Conservation (phyloP, 202 grass and related monocot genomes). For the Schoenoplectus tabernaemontani region DNA sequence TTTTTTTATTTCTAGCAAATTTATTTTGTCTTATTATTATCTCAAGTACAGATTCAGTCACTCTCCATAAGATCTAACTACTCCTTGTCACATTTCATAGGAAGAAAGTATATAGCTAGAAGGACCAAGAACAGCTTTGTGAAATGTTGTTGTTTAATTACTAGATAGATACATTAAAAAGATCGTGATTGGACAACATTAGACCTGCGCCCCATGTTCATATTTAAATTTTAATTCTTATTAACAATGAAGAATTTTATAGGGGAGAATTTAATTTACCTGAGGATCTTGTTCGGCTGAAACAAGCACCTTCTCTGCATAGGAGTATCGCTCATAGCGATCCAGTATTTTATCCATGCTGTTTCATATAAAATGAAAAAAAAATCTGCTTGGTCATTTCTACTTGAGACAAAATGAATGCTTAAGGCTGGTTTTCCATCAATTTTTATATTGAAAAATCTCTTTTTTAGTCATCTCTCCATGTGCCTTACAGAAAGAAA, state of each 20-base stretch:
- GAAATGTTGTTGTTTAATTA: neutral
- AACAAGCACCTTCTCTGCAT: slow-evolving; percentile 51
- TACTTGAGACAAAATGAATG: neutral
- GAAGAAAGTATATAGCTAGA: neutral
- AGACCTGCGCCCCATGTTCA: neutral
- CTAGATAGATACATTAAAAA: neutral
- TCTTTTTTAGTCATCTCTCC: neutral
- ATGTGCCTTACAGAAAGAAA: neutral
- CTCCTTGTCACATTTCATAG: neutral
- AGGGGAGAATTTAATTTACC: slow-evolving; percentile 31
- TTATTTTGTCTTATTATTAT: neutral
- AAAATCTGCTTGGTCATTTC: neutral
- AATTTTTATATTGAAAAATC: neutral
- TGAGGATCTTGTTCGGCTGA: slow-evolving; percentile 54
- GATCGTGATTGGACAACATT: neutral
- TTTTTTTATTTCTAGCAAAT: neutral
- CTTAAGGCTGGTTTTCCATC: neutral
- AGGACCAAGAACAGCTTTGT: neutral
- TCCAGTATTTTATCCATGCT: slow-evolving; percentile 98
- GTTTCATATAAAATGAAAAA: slow-evolving; percentile 25
- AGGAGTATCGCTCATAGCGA: slow-evolving; percentile 63
- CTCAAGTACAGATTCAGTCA: neutral
- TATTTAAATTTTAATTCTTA: neutral
- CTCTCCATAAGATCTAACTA: neutral
- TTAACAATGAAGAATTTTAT: neutral